phyloP scores from a whole-genome alignment of 805 yeast genomes.

The Candida bentonensis region DNA sequence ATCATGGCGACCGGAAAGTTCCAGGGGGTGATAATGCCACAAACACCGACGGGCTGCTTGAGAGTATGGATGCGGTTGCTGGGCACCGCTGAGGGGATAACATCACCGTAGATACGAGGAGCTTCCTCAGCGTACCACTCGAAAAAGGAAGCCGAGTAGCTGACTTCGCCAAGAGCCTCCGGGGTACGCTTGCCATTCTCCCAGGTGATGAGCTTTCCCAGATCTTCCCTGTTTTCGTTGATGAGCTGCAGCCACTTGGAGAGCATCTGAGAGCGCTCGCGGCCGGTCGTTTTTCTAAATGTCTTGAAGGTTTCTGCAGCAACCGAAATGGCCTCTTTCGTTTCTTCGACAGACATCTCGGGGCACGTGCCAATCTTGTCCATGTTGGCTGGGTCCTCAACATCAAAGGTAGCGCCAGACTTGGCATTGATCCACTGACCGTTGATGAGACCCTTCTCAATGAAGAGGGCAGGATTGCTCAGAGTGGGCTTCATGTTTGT shows the following conservation, averaged over 20 bases:
- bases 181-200: conserved; percentile 66
- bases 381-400: conserved; percentile 62
- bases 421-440: conserved; percentile 55
- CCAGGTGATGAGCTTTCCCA: conserved; percentile 46
- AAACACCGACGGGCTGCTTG: conserved; percentile 70
- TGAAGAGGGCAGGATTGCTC: conserved; percentile 37
- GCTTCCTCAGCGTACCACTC: conserved; percentile 81
- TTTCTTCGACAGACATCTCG: conserved; percentile 37
- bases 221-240: conserved; percentile 45
- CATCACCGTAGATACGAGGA: conserved; percentile 54
- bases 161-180: conserved; percentile 61
- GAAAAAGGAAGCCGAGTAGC: conserved; percentile 58
- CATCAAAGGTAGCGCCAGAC: conserved; percentile 38
- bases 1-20: conserved; percentile 75
- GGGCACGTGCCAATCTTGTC: conserved; percentile 40
- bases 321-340: conserved; percentile 36
- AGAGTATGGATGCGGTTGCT: conserved; percentile 38
- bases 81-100: conserved; percentile 39
- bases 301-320: conserved; percentile 40
- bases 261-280: conserved; percentile 41
- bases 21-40: conserved; percentile 74
- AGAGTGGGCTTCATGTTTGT: conserved; percentile 10
- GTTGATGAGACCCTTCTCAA: conserved; percentile 50
- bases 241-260: conserved; percentile 38
- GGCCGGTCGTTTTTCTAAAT: conserved; percentile 40